Percentiles rank a stretch among this genome's conserved stretches.
phyloP scores from a whole-genome alignment of 2,329 filamentous ascomycete species.

The Sarocladiaceae sp. region DNA sequence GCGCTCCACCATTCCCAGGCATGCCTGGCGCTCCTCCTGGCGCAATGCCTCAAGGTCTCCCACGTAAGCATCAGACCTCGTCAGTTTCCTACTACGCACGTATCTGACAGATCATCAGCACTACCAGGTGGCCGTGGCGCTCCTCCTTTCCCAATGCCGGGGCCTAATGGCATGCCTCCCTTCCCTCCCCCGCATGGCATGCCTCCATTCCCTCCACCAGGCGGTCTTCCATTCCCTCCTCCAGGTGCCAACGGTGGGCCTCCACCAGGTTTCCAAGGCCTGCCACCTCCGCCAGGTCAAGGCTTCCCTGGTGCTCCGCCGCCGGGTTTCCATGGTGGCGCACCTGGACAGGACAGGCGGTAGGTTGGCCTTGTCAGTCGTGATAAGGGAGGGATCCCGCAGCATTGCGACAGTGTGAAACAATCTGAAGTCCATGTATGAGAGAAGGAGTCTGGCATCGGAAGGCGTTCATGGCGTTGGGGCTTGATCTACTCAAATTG shows the following conservation, averaged over 20 bases:
- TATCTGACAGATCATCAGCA: conserved; percentile 31
- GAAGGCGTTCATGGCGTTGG: conserved; percentile 10
- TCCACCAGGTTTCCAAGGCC: conserved; percentile 40
- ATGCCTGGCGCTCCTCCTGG: conserved; percentile 39
- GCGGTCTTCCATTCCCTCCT: conserved; percentile 22
- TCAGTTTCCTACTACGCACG: background rate
- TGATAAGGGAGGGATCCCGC: too few relatives aligned
- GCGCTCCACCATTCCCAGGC: conserved; percentile 54
- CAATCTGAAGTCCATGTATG: background rate
- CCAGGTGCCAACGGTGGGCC: conserved; percentile 17
- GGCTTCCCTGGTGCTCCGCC: conserved; percentile 34
- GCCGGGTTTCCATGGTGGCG: conserved; percentile 29
- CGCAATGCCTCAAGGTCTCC: conserved; percentile 35
- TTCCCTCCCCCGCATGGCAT: conserved; percentile 21
- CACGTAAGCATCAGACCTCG: conserved; percentile 56
- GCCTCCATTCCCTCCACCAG: conserved; percentile 24
- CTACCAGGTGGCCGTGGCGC: conserved; percentile 39
- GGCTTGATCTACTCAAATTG: background rate
- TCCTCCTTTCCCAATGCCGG: conserved; percentile 16
- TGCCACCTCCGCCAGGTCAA: conserved; percentile 35
- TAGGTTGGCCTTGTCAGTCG: conserved; percentile 17
- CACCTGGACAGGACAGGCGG: conserved; percentile 34
- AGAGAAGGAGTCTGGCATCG: conserved; percentile 1
- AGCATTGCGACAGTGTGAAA: too few relatives aligned
- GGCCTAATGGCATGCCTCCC: conserved; percentile 12